Evolutionary conservation across 2,329 filamentous ascomycete genomes (phyloP).

Genomic region (Fusarium sp.): DNA sequence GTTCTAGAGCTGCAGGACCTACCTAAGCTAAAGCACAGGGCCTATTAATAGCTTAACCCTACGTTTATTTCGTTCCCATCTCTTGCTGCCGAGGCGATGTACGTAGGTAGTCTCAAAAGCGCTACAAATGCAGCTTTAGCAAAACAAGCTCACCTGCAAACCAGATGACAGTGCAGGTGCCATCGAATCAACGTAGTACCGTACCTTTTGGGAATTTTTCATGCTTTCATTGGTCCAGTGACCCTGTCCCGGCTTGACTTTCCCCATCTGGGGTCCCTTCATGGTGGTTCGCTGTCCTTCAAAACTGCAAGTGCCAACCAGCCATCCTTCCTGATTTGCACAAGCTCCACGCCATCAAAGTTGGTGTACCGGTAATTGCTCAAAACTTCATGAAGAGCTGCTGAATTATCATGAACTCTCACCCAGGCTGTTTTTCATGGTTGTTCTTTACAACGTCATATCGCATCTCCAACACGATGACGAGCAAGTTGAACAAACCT

Average conservation of each 20-base stretch:
- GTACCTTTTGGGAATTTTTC: constrained; percentile 30
- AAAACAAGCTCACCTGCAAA: constrained; percentile 14
- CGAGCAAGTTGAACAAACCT: neutral
- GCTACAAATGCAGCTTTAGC: neutral
- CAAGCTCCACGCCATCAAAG: constrained; percentile 30
- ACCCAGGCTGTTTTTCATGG: neutral
- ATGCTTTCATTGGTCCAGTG: constrained; percentile 24
- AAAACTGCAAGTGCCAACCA: constrained; percentile 23
- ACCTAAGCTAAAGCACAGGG: neutral
- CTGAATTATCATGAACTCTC: constrained; percentile 33
- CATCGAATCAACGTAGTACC: constrained; percentile 27
- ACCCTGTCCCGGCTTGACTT: constrained; percentile 22
- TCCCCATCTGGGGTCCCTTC: constrained; percentile 37
- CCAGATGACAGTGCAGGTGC: constrained; percentile 27
- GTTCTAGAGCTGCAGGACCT: constrained; percentile 20
- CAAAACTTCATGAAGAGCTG: constrained; percentile 27
- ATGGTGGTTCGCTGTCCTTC: constrained; percentile 26
- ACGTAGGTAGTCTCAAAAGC: neutral
- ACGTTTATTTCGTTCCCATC: neutral
- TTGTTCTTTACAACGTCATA: neutral
- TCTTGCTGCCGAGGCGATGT: neutral
- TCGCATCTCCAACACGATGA: neutral
- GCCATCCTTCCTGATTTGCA: constrained; percentile 14
- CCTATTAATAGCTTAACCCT: constrained; percentile 19
- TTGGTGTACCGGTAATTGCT: constrained; percentile 24